A percentile compares a stretch with the other conserved stretches of the same genome.
Conservation (phyloP, 352 stramenopile species). For the Pythium aristosporum region DNA sequence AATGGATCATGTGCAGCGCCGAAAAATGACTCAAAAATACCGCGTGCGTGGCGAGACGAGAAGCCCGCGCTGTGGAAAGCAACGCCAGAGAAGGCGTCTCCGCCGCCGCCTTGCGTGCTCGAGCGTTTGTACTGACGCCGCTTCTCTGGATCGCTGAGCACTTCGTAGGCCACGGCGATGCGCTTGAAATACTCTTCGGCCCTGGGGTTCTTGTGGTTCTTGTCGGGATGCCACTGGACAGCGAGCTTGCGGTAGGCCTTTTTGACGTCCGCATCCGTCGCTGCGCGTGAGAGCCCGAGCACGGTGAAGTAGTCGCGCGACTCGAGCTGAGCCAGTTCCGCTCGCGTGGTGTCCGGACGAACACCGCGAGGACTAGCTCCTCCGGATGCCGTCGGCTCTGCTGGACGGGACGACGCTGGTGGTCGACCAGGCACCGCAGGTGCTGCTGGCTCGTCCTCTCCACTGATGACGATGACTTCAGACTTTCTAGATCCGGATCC, state of each 20-base stretch:
- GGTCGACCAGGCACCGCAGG: too few species aligned
- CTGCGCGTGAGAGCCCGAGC: constrained; percentile 40
- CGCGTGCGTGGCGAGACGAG: constrained; percentile 50
- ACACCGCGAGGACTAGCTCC: background rate
- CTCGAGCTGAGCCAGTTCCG: constrained; percentile 44
- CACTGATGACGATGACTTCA: constrained; percentile 22
- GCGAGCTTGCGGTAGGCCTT: constrained; percentile 67
- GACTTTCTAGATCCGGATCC: constrained; percentile 5
- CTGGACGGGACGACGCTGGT: background rate
- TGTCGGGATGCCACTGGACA: constrained; percentile 93
- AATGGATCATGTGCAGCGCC: constrained; percentile 49
- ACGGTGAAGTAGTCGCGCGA: constrained; percentile 77
- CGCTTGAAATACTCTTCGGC: constrained; percentile 91
- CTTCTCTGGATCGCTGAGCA: constrained; percentile 76
- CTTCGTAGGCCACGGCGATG: constrained; percentile 88
- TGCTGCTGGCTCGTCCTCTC: constrained; percentile 6
- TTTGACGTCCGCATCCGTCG: constrained; percentile 58
- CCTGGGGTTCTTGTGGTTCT: constrained; percentile 78
- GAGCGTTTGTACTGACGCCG: constrained; percentile 50
- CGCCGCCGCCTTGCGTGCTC: constrained; percentile 35
- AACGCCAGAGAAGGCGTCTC: background rate
- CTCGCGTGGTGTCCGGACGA: constrained; percentile 8
- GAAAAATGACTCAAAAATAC: constrained; percentile 77
- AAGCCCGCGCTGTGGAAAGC: constrained; percentile 25
- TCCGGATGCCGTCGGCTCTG: background rate